phyloP scores from a whole-genome alignment of 2,329 filamentous ascomycete species.

The Lasiodiplodia sp. region DNA sequence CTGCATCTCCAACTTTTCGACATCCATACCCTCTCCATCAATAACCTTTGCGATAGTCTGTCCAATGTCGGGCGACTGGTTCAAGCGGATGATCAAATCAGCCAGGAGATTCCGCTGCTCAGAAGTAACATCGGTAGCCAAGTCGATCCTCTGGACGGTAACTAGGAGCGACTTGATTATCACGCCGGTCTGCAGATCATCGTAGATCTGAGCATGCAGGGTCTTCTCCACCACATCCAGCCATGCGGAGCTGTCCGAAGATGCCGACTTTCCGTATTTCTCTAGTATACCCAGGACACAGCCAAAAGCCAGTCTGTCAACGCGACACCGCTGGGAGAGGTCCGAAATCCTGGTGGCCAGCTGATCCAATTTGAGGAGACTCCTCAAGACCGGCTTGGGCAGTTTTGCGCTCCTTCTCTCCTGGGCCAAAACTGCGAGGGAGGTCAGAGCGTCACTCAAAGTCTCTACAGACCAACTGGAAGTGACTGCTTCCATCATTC shows the following conservation, averaged over 20 bases:
- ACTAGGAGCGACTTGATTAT: slow-evolving; percentile 71
- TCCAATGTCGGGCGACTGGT: slow-evolving; percentile 45
- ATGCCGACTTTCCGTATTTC: slow-evolving; percentile 20
- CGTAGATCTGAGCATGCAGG: slow-evolving; percentile 66
- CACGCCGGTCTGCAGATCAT: slow-evolving; percentile 68
- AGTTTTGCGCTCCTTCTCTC: slow-evolving; percentile 75
- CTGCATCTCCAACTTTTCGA: slow-evolving; percentile 77
- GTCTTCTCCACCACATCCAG: slow-evolving; percentile 64
- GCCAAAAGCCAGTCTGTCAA: slow-evolving; percentile 76
- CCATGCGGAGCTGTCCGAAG: slow-evolving; percentile 13
- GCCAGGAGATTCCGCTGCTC: slow-evolving; percentile 42
- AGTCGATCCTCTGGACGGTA: slow-evolving; percentile 65
- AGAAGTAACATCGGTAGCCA: slow-evolving; percentile 62
- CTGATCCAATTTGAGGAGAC: slow-evolving; percentile 68
- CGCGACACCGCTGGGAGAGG: slow-evolving; percentile 69
- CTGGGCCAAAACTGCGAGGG: slow-evolving; percentile 81
- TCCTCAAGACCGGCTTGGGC: slow-evolving; percentile 73
- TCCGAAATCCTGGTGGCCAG: slow-evolving; percentile 67
- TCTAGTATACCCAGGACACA: slow-evolving; percentile 64
- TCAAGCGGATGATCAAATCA: slow-evolving; percentile 42
- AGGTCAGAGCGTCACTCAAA: slow-evolving; percentile 75
- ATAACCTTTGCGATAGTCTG: slow-evolving; percentile 72
- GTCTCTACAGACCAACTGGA: slow-evolving; percentile 79
- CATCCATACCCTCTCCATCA: slow-evolving; percentile 71
- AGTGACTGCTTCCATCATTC: slow-evolving; percentile 88